These are phyloP conservation scores for Clarireedia monteithiana DNA, from an alignment of 2,329 filamentous ascomycete species.

Conservation along the genomic window DNA sequence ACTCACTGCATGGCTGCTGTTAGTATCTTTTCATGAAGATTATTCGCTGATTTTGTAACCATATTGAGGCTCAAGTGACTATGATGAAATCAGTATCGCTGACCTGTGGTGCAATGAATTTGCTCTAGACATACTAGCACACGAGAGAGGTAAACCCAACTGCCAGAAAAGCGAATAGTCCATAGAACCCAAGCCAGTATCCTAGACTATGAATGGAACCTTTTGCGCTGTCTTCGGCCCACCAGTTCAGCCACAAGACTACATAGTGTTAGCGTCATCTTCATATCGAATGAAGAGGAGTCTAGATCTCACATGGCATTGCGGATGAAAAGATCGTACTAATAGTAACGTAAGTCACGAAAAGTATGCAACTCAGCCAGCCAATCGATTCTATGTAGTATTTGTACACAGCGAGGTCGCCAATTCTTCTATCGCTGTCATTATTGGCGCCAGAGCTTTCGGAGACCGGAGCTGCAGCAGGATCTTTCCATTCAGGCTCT, in stretches of 20 bases:
- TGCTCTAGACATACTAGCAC: neutral
- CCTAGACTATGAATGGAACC: neutral
- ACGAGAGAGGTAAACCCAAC: neutral
- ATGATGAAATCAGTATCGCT: neutral
- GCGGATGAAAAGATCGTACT: neutral
- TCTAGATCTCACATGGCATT: neutral
- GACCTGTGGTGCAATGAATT: neutral
- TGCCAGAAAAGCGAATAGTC: neutral
- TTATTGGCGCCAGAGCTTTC: neutral
- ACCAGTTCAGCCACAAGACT: neutral
- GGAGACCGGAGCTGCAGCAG: neutral
- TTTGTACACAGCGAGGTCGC: neutral
- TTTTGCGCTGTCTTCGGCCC: neutral
- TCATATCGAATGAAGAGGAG: neutral
- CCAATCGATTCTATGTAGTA: conserved; percentile 3
- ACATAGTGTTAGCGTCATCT: neutral
- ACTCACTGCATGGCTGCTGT: conserved; percentile 32
- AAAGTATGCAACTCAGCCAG: neutral
- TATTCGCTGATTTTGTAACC: conserved; percentile 8
- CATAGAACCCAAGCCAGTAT: neutral
- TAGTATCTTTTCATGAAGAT: conserved; percentile 41
- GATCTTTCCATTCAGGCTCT: neutral
- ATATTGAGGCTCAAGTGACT: conserved; percentile 37
- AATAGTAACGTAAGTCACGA: neutral
- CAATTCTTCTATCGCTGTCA: neutral